Evolutionary conservation across 768 basidiomycete genomes (phyloP).

Genomic region (Panellus pusillus): DNA sequence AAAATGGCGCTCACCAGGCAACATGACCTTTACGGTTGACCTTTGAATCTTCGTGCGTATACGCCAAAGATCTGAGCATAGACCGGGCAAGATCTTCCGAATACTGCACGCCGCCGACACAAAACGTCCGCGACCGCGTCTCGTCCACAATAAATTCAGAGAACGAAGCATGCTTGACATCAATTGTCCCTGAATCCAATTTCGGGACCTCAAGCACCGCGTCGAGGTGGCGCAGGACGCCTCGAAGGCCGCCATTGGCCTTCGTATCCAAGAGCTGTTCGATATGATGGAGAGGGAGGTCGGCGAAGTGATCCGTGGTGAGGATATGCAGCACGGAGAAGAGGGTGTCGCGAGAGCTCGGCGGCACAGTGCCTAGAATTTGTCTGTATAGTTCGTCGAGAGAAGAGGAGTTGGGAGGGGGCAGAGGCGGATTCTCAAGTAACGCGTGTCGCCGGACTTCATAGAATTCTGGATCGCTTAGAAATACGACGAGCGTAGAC

Average conservation of each 20-base stretch:
- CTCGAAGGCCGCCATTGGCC: background rate
- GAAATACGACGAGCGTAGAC: conserved; percentile 13
- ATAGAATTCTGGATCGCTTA: conserved; percentile 3
- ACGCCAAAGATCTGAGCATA: conserved; percentile 12
- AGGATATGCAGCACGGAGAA: conserved; percentile 12
- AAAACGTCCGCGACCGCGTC: conserved; percentile 9
- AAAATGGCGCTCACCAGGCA: conserved; percentile 9
- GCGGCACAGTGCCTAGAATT: conserved; percentile 6
- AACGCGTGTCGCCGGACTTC: conserved; percentile 1
- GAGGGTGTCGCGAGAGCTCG: background rate
- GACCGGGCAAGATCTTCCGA: conserved; percentile 8
- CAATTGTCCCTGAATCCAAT: background rate
- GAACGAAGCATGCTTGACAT: conserved; percentile 7
- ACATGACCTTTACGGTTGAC: conserved; percentile 15
- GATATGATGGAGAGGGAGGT: conserved; percentile 5
- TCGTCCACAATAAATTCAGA: conserved; percentile 14
- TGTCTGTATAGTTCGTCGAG: conserved; percentile 13
- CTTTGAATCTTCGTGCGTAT: conserved; percentile 4
- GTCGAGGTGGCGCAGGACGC: conserved; percentile 4
- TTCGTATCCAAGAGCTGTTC: conserved; percentile 12
- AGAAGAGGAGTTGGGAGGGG: background rate
- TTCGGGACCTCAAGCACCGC: conserved; percentile 7
- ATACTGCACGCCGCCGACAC: background rate
- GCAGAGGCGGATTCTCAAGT: background rate
- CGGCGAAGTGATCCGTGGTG: conserved; percentile 4